phyloP scores from a whole-genome alignment of 2,329 filamentous ascomycete species.

The Cladobotryum mycophilum region DNA sequence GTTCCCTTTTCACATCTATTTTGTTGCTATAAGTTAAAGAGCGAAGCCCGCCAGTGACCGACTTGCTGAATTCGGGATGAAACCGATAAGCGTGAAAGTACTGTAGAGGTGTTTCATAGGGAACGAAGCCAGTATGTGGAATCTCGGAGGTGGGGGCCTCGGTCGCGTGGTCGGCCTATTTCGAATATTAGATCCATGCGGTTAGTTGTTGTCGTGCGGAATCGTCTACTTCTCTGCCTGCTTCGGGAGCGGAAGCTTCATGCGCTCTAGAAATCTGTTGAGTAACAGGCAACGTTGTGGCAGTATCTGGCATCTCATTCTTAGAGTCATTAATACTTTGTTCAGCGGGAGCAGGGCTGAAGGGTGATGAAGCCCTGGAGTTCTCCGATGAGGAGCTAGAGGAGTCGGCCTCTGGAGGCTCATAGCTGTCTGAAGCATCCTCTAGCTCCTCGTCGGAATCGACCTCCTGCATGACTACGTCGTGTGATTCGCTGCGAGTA shows the following conservation, averaged over 20 bases:
- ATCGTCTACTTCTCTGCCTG: slow-evolving; percentile 38
- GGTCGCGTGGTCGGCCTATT: slow-evolving; percentile 15
- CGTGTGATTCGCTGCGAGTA: neutral
- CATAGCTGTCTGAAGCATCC: slow-evolving; percentile 46
- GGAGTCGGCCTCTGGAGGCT: slow-evolving; percentile 41
- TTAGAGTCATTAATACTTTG: slow-evolving; percentile 21
- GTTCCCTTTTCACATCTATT: slow-evolving; percentile 66
- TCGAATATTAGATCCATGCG: slow-evolving; percentile 15
- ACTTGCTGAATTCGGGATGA: slow-evolving; percentile 66
- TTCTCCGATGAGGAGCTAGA: neutral
- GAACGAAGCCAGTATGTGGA: slow-evolving; percentile 28
- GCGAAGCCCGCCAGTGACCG: slow-evolving; percentile 69
- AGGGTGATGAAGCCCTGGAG: slow-evolving; percentile 5
- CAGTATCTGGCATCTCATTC: slow-evolving; percentile 20
- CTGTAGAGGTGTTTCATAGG: slow-evolving; percentile 78
- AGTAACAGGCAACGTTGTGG: slow-evolving; percentile 17
- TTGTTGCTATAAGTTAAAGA: slow-evolving; percentile 92
- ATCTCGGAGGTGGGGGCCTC: slow-evolving; percentile 5
- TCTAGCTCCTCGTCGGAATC: slow-evolving; percentile 29
- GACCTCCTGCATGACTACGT: slow-evolving; percentile 15
- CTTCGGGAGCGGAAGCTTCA: slow-evolving; percentile 18
- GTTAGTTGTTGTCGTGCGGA: neutral
- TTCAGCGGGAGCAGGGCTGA: slow-evolving; percentile 12
- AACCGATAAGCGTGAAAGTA: slow-evolving; percentile 86
- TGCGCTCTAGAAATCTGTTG: slow-evolving; percentile 27